Percentiles rank a stretch among this genome's conserved stretches.
Conservation (phyloP, 495 filamentous ascomycete genomes). For the Penicillium ucsense region DNA sequence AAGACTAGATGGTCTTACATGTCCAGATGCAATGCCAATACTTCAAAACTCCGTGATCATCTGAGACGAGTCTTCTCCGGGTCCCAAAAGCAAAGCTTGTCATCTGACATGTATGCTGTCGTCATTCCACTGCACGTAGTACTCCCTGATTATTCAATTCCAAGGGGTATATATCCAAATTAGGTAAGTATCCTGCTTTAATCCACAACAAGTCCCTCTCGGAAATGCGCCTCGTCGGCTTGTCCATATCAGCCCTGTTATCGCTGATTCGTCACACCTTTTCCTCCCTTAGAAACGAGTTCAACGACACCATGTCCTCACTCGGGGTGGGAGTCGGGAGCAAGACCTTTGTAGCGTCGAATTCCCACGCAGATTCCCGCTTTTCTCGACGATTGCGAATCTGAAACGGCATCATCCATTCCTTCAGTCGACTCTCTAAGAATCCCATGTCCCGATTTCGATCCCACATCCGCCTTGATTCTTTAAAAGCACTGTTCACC, state of each 20-base stretch:
- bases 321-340: conserved; percentile 17
- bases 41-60: too few species aligned
- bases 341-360: conserved; percentile 24
- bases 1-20: too few species aligned
- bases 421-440: conserved; percentile 29
- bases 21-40: not conserved
- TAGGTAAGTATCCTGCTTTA: too few species aligned
- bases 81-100: not conserved
- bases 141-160: too few species aligned
- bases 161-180: too few species aligned
- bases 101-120: too few species aligned
- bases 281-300: conserved; percentile 16
- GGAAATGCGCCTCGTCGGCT: too few species aligned
- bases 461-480: conserved; percentile 37
- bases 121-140: too few species aligned
- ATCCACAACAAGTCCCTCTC: too few species aligned
- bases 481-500: conserved; percentile 44
- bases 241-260: not conserved
- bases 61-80: not conserved
- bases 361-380: conserved; percentile 30
- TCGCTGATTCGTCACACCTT: not conserved
- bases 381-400: conserved; percentile 19
- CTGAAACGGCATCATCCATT: conserved; percentile 28
- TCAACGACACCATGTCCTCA: conserved; percentile 14
- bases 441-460: conserved; percentile 33